These are phyloP conservation scores for Backusella macrospora DNA, from an alignment of 192 early-diverging fungal genomes.

Conservation along the genomic window DNA sequence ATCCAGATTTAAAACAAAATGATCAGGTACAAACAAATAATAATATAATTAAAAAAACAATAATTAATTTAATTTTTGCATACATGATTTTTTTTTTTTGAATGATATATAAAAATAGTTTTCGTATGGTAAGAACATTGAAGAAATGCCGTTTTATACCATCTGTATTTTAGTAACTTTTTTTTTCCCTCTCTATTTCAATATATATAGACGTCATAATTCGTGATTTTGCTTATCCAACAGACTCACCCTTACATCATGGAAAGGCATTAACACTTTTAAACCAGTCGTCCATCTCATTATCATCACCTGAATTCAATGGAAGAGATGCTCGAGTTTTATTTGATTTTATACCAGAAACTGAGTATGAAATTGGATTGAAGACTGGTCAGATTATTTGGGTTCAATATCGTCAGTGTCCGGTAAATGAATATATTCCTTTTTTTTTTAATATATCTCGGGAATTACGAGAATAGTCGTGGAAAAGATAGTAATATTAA, in stretches of 20 bases:
- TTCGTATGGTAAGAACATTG: not conserved
- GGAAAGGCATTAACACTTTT: conserved; percentile 38
- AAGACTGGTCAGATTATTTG: conserved; percentile 64
- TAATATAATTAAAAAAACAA: not conserved
- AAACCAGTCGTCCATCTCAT: conserved; percentile 27
- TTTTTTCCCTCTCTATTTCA: not conserved
- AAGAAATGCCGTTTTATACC: not conserved
- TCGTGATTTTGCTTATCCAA: conserved; percentile 53
- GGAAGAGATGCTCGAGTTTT: conserved; percentile 58
- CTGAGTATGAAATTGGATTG: conserved; percentile 66
- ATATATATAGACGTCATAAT: conserved; percentile 32
- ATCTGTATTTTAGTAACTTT: not conserved
- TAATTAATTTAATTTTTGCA: conserved; percentile 6
- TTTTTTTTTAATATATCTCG: conserved; percentile 1
- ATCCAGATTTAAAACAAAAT: not conserved
- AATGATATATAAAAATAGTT: not conserved
- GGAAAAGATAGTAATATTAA: not conserved
- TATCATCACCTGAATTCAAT: conserved; percentile 42
- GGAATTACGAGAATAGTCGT: not conserved
- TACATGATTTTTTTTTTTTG: no score
- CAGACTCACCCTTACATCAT: conserved; percentile 38
- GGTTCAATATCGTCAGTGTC: conserved; percentile 72
- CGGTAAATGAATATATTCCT: conserved; percentile 22
- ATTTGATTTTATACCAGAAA: conserved; percentile 78
- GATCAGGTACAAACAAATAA: conserved; percentile 3